Conservation (phyloP, 305 asterid species). For the Fraxinus greggii region DNA sequence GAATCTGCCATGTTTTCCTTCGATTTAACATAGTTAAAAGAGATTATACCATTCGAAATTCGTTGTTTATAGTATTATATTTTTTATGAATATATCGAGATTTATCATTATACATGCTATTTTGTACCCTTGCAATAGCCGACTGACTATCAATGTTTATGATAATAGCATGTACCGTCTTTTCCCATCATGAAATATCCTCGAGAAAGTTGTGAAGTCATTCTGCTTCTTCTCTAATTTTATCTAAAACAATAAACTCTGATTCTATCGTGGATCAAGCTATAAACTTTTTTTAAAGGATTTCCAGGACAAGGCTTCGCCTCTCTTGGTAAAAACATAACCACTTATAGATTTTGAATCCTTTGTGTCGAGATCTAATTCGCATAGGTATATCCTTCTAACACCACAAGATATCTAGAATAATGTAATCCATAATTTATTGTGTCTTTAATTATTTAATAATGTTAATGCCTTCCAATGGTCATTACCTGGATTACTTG, state of each 20-base stretch:
- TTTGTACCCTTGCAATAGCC: background rate
- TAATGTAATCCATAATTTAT: background rate
- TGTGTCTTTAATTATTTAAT: background rate
- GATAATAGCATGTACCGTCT: background rate
- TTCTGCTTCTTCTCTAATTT: too few relatives aligned
- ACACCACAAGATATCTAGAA: background rate
- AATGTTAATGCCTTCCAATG: background rate
- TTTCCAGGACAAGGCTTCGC: background rate
- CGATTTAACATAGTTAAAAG: too few relatives aligned
- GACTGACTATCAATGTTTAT: background rate
- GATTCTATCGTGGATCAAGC: too few relatives aligned
- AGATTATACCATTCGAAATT: background rate
- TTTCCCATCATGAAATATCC: background rate
- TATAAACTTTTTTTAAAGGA: too few relatives aligned
- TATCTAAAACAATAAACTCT: background rate
- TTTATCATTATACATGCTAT: background rate
- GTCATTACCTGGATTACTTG: background rate
- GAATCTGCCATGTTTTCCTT: background rate
- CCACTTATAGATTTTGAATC: background rate
- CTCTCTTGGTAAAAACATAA: background rate
- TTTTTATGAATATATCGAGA: background rate
- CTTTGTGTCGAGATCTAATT: background rate
- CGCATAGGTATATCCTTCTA: background rate
- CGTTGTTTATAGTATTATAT: background rate
- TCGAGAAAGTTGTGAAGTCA: too few relatives aligned